A percentile compares a stretch with the other conserved stretches of the same genome.
These are phyloP conservation scores for Sugiyamaella neomexicana DNA, from an alignment of 1,139 yeast species.

Conservation along the genomic window DNA sequence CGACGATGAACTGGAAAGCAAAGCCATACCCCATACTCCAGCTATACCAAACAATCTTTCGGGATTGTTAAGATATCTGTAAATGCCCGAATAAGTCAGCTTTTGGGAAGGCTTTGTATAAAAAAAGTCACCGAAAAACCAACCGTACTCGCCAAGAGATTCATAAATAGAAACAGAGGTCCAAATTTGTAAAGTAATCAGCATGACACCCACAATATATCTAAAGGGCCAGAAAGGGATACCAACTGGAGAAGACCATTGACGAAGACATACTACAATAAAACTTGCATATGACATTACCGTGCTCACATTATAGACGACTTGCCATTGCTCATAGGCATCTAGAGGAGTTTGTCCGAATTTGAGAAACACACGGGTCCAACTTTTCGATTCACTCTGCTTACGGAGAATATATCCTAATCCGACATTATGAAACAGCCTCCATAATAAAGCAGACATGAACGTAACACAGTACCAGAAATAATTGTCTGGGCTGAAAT, in stretches of 20 bases:
- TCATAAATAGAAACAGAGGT: slow-evolving; percentile 69
- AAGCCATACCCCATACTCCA: slow-evolving; percentile 77
- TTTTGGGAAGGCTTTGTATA: slow-evolving; percentile 52
- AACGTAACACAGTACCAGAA: slow-evolving; percentile 45
- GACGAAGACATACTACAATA: slow-evolving; percentile 40
- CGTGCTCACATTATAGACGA: slow-evolving; percentile 56
- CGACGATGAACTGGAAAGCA: slow-evolving; percentile 61
- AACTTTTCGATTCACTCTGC: slow-evolving; percentile 63
- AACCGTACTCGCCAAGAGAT: slow-evolving; percentile 80
- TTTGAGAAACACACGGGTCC: slow-evolving; percentile 66
- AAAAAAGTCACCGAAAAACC: slow-evolving; percentile 90
- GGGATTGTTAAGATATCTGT: slow-evolving; percentile 81
- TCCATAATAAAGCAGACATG: slow-evolving; percentile 50
- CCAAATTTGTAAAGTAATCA: slow-evolving; percentile 67
- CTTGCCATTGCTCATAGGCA: slow-evolving; percentile 77
- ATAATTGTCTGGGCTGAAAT: slow-evolving; percentile 44
- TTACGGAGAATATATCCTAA: slow-evolving; percentile 55
- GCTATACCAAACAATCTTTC: slow-evolving; percentile 80
- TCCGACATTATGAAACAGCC: slow-evolving; percentile 54
- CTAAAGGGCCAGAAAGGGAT: slow-evolving; percentile 51
- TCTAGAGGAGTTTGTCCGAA: slow-evolving; percentile 67
- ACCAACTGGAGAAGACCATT: slow-evolving; percentile 40
- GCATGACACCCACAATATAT: slow-evolving; percentile 54
- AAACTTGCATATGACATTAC: slow-evolving; percentile 47
- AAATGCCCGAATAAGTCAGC: slow-evolving; percentile 79